Base-by-base conservation (phyloP, 2,329 filamentous ascomycete genomes). In the Xylaria sp. region DNA sequence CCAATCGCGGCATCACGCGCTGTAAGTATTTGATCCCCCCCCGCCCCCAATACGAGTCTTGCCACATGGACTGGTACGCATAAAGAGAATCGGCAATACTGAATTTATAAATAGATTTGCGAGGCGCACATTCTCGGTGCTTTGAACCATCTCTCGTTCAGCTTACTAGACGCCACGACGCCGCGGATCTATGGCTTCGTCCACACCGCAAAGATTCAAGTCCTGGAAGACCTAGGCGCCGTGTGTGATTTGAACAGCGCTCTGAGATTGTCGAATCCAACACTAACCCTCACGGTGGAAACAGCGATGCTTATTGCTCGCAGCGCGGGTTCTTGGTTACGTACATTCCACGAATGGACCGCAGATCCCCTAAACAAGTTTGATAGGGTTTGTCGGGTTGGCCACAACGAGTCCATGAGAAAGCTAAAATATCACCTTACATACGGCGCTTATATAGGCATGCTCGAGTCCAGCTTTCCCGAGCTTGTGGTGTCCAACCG, bases 351-450 rank as follows among this genome's bases (percentile, higher is more conserved):
- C 53, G 28, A 57, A 1, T 80, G 77, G 77, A 64, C 67, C n/a
- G n/a, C n/a, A n/a, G 1, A 46, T 42, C 19, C n/a, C n/a, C n/a
- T n/a, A n/a, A n/a, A n/a, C n/a, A n/a, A n/a, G n/a, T n/a, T n/a
- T n/a, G n/a, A n/a, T n/a, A n/a, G n/a, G n/a, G n/a, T n/a, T n/a
- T n/a, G n/a, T n/a, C n/a, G n/a, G n/a, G n/a, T n/a, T 1, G 62
- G 67, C 12, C 60, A 65, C 28, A 79, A 80, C 37, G 60, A 70
- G 21, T 33, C 69, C 7, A 78, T 79, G 74, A 68, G 75, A 6
- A 64, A 74, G 6, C 59, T 79, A n/a, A 80, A 80, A 60, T 74
- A 74, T 47, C 64, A 64, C 1, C 66, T 78, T 19, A 80, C 78
- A 14, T 80, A 80, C 40, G 72, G 70, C 12, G 69, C 67, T 17